These are phyloP conservation scores for Panaeolus papilionaceus DNA, from an alignment of 768 basidiomycete genomes.

Conservation along the genomic window DNA sequence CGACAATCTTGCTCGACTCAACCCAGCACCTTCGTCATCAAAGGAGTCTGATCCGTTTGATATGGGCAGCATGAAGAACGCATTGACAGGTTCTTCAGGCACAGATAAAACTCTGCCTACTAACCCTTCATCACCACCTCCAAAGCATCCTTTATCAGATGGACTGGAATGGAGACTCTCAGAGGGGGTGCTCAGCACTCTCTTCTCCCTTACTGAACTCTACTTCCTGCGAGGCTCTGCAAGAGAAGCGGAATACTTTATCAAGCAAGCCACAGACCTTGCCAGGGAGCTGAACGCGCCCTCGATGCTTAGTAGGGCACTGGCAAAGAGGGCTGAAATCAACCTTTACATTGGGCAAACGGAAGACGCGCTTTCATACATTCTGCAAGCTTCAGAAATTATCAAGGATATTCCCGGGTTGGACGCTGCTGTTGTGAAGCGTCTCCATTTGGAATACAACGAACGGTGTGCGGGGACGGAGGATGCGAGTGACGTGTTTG, in stretches of 20 bases:
- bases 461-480: conserved; percentile 47
- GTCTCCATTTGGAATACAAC: conserved; percentile 62
- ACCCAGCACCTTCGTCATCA: conserved; percentile 40
- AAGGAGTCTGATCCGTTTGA: conserved; percentile 67
- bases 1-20: conserved; percentile 68
- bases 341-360: conserved; percentile 66
- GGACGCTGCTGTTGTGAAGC: conserved; percentile 63
- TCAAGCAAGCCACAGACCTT: conserved; percentile 76
- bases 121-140: conserved; percentile 20
- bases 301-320: conserved; percentile 66
- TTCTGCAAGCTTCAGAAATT: conserved; percentile 56
- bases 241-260: conserved; percentile 86
- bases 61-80: conserved; percentile 49
- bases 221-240: conserved; percentile 81
- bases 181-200: conserved; percentile 69
- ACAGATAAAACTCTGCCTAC: conserved; percentile 23
- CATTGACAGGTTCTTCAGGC: conserved; percentile 37
- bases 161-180: conserved; percentile 79
- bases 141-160: conserved; percentile 47
- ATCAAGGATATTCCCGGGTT: conserved; percentile 55
- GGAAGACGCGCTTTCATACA: conserved; percentile 58
- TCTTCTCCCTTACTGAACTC: conserved; percentile 67
- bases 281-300: conserved; percentile 73
- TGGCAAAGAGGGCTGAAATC: conserved; percentile 73
- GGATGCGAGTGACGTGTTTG: conserved; percentile 60